Evolutionary conservation across 805 yeast genomes (phyloP).

Genomic region (Nakazawaea sp.): DNA sequence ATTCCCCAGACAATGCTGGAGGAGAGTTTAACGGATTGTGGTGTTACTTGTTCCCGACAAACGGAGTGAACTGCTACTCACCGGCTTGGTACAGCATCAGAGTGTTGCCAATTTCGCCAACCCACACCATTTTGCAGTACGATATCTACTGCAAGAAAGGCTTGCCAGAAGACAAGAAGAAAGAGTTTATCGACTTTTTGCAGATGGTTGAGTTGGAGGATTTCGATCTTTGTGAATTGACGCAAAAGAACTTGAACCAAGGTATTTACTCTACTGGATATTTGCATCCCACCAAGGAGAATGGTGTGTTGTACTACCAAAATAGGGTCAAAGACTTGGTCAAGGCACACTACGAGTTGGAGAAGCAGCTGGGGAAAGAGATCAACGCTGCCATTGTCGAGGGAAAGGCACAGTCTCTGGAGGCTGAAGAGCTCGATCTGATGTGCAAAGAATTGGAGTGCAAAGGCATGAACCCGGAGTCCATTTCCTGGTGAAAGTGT

Average conservation of each 20-base stretch:
- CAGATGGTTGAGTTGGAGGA: conserved; percentile 59
- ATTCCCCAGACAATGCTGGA: conserved; percentile 42
- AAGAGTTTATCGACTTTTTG: conserved; percentile 57
- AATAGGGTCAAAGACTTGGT: conserved; percentile 50
- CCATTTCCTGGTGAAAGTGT: conserved; percentile 14
- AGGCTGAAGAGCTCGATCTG: conserved; percentile 42
- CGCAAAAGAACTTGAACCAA: conserved; percentile 56
- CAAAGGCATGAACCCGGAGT: conserved; percentile 32
- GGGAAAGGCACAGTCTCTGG: conserved; percentile 29
- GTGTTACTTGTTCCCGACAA: conserved; percentile 55
- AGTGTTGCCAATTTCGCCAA: conserved; percentile 47
- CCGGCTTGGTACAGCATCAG: conserved; percentile 63
- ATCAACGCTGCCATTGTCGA: conserved; percentile 48
- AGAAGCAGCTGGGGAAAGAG: conserved; percentile 35
- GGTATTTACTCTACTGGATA: conserved; percentile 54
- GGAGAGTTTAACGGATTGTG: conserved; percentile 58
- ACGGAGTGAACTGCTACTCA: conserved; percentile 57
- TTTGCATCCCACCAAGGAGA: conserved; percentile 52
- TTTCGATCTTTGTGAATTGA: conserved; percentile 49
- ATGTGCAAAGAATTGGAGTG: conserved; percentile 47
- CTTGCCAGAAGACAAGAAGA: conserved; percentile 40
- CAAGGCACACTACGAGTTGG: conserved; percentile 41
- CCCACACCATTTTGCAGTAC: conserved; percentile 50
- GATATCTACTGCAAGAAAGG: conserved; percentile 60
- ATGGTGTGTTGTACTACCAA: conserved; percentile 54